Evolutionary conservation across 306 rosid genomes (phyloP).

Genomic region (Phaseolus lunatus): DNA sequence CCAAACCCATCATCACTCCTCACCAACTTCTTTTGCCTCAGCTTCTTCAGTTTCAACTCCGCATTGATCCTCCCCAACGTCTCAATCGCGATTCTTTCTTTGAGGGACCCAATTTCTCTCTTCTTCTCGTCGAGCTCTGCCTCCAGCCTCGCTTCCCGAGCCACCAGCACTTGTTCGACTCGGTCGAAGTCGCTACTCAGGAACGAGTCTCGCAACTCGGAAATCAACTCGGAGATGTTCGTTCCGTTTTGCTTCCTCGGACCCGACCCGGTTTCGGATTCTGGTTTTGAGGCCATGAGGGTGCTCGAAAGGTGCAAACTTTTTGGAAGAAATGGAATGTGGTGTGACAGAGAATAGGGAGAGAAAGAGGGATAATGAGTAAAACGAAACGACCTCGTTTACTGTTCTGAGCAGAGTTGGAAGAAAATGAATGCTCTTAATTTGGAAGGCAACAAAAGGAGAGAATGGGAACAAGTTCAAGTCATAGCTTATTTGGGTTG

Average conservation of each 20-base stretch:
- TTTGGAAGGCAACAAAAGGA: no score
- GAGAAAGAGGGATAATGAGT: background rate
- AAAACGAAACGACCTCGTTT: no score
- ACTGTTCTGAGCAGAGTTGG: no score
- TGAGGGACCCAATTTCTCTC: conserved; percentile 3
- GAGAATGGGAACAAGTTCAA: no score
- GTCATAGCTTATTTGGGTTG: no score
- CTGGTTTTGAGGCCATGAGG: background rate
- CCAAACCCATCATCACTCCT: background rate
- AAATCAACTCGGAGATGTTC: conserved; percentile 38
- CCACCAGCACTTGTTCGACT: conserved; percentile 32
- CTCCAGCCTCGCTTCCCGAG: conserved; percentile 26
- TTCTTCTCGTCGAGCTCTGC: conserved; percentile 23
- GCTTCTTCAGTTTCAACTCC: conserved; percentile 1
- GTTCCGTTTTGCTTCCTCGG: background rate
- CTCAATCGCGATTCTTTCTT: background rate
- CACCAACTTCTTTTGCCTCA: background rate
- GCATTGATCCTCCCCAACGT: background rate
- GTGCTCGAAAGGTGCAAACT: background rate
- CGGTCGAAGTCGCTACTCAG: conserved; percentile 29
- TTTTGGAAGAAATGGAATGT: background rate
- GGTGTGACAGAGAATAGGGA: background rate
- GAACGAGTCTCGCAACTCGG: conserved; percentile 36
- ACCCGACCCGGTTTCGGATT: background rate
- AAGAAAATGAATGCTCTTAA: no score